Evolutionary conservation across 345 rosid species (phyloP).

Genomic region (Jatropha curcas): DNA sequence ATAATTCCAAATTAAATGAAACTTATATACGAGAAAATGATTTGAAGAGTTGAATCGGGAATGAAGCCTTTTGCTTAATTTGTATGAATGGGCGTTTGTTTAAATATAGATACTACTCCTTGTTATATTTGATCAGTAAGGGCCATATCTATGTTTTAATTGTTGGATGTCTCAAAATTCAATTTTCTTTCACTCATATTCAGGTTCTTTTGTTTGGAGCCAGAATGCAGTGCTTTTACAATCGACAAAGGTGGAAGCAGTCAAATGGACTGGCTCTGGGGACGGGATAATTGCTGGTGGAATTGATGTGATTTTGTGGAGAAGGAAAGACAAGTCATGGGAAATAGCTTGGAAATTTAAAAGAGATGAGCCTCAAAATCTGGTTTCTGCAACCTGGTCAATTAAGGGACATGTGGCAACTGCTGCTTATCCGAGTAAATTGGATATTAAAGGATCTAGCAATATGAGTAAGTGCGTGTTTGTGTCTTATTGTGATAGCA

Average conservation of each 20-base stretch:
- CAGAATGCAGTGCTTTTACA: conserved; percentile 83
- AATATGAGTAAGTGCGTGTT: conserved; percentile 49
- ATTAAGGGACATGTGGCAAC: conserved; percentile 69
- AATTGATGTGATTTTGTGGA: conserved; percentile 73
- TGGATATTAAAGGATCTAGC: conserved; percentile 33
- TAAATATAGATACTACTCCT: not conserved
- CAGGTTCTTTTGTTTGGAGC: conserved; percentile 99
- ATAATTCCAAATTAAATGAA: not conserved
- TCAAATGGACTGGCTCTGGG: conserved; percentile 83
- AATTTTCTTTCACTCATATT: conserved; percentile 55
- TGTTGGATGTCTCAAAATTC: conserved; percentile 40
- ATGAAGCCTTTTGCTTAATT: not conserved
- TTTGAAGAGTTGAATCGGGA: not conserved
- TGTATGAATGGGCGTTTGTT: not conserved
- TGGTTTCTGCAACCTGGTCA: conserved; percentile 85
- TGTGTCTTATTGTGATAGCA: conserved; percentile 48
- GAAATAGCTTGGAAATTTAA: conserved; percentile 84
- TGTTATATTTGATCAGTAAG: conserved; percentile 4
- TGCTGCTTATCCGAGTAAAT: conserved; percentile 46
- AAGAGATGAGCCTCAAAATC: conserved; percentile 59
- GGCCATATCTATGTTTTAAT: conserved; percentile 12
- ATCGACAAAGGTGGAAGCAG: conserved; percentile 68
- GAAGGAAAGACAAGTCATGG: conserved; percentile 67
- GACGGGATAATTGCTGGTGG: conserved; percentile 87
- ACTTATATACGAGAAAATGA: not conserved